Percentiles rank a stretch among this genome's conserved stretches.
Evolutionary conservation across 2,329 filamentous ascomycete species (phyloP).

Genomic region (Diaporthe helianthi): DNA sequence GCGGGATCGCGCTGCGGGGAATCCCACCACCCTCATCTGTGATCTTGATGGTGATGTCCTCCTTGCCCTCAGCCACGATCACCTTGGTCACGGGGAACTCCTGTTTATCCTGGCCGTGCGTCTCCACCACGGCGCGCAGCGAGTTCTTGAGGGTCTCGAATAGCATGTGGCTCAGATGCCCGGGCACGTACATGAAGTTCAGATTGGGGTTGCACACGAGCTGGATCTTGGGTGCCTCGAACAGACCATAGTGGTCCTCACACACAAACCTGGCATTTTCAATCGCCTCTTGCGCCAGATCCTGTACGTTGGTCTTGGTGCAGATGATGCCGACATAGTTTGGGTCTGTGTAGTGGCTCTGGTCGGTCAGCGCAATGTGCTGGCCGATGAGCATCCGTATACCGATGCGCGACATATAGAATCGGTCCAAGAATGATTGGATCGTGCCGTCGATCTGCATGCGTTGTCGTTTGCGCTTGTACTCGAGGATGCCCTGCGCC

Average conservation of each 20-base stretch:
- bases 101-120: slow-evolving; percentile 92
- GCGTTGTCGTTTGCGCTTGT: slow-evolving; percentile 93
- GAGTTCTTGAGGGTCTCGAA: slow-evolving; percentile 99
- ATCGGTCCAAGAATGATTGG: slow-evolving; percentile 95
- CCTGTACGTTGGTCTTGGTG: slow-evolving; percentile 95
- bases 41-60: slow-evolving; percentile 99
- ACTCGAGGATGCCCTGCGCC: slow-evolving; percentile 96
- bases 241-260: slow-evolving; percentile 97
- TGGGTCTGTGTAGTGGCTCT: slow-evolving; percentile 86
- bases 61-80: slow-evolving; percentile 95
- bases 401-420: slow-evolving; percentile 99
- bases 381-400: slow-evolving; percentile 99
- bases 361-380: slow-evolving; percentile 95
- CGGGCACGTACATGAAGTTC: slow-evolving; percentile 99
- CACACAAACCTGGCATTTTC: slow-evolving; percentile 99
- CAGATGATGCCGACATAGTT: slow-evolving; percentile 99
- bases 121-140: slow-evolving; percentile 93
- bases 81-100: slow-evolving; percentile 97
- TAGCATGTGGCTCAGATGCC: slow-evolving; percentile 98
- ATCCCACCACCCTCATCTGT: slow-evolving; percentile 97
- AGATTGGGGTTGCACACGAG: slow-evolving; percentile 93
- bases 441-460: slow-evolving; percentile 99
- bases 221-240: slow-evolving; percentile 95
- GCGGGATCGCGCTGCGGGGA: slow-evolving; percentile 86
- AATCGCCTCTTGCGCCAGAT: slow-evolving; percentile 95